Base-by-base conservation (phyloP, 1,284 basidiomycete species). In the Ustilago cynodontis region DNA sequence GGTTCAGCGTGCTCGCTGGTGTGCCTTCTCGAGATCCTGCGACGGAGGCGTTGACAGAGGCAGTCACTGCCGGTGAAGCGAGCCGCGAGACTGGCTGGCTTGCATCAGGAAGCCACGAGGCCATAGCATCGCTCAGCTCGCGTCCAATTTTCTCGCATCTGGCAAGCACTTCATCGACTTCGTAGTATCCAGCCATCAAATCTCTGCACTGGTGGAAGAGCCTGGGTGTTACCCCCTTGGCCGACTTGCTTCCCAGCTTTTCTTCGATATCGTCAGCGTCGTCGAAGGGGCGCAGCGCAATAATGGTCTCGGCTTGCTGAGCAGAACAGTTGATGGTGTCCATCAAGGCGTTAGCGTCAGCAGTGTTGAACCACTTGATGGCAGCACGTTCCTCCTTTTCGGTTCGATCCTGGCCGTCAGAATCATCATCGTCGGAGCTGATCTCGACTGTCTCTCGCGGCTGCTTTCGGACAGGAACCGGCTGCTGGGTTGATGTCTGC, bases 191-290 rank as follows among this genome's bases (percentile, higher is more conserved):
- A 22, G 92, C 89, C 87, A 98, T 93, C 78, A 98, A 93, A 58
- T 92, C 90, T 59, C 91, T 90, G 85, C 93, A 95, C 76, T 96
- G 93, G 80, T 95, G 93, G 84, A 98, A 94, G 84, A 99, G 89
- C 66, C 92, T 91, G 65, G 92, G 90, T 66, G 94, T 95, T 77
- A 99, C 92, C 20, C 95, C 95, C 82, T 94, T 95, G 87, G 94
- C 94, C 86, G 94, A 93, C 85, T 93, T 95, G 63, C 86, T 86
- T 53, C 91, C 91, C 55, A 98, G 88, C 59, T 78, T 79, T 8
- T 68, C 53, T 41, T 82, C 74, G 20, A 84, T 80, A 71, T 96
- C 93, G 39, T 92, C 91, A n/a, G 91, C 89, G 22, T 91, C 90
- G 6, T 86, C 84, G 86, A 94, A 99, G 0, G 95, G 95, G 51